Evolutionary conservation across 179 eudicot species (phyloP), one percentile per base, ranked within the genome.

Genomic region (Gypsophila paniculata): DNA sequence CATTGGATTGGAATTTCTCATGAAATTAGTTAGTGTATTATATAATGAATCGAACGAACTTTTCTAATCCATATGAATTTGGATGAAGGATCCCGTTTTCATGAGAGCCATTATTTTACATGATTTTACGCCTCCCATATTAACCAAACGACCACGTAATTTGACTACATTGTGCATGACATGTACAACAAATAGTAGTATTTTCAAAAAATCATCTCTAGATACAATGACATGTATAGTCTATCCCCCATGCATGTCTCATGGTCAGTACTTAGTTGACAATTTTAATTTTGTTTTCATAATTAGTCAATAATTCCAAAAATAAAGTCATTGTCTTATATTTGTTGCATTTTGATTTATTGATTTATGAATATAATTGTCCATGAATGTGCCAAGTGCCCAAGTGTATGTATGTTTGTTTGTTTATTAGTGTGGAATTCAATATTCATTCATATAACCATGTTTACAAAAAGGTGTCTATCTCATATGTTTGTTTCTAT

Each of bases 361-460:
- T n/a, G 42, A 55, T 29, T 48, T 23, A 74, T 32, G 71, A 51
- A 12, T 52, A 68, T 71, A 9, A 36, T 36, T 3, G 42, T 3
- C 42, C 61, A 36, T 57, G 29, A 0, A 68, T 39, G 61, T 61
- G 73, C 29, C 70, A 67, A 67, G 36, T 25, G n/a, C 38, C 70
- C 38, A 75, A 69, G 14, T 68, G 54, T n/a, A n/a, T n/a, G n/a
- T n/a, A n/a, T 32, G n/a, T 23, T 59, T 25, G 25, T 23, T 61
- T 69, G 78, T 69, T 61, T 69, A 44, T 23, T 48, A 51, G 61
- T 34, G 53, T 75, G 46, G 57, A 73, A 44, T 25, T 68, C n/a
- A n/a, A n/a, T n/a, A n/a, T n/a, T n/a, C n/a, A n/a, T n/a, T n/a
- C 54, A 61, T 51, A 26, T 38, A 54, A 13, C 38, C 29, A 53